These are phyloP conservation scores for Lizonia empirigonia DNA, from an alignment of 2,329 filamentous ascomycete species.

Conservation along the genomic window DNA sequence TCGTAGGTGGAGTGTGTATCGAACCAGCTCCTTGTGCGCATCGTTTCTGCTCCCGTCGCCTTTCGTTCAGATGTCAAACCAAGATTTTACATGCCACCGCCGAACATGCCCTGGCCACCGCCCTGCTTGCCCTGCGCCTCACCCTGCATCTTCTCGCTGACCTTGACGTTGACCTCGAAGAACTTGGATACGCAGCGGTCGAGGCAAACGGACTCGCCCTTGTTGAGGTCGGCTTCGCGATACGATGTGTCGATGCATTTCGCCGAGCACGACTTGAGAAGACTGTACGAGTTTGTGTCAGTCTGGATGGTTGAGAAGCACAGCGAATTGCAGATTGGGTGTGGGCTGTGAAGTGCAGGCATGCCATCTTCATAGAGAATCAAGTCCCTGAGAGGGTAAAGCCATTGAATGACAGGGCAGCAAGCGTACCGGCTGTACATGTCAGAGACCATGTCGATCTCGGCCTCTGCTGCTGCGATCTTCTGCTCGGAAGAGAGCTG, in stretches of 20 bases:
- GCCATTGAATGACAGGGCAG: too few species aligned
- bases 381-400: too few species aligned
- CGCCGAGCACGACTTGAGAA: constrained; percentile 85
- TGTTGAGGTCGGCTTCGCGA: constrained; percentile 96
- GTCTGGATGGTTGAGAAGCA: background rate
- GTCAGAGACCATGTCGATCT: constrained; percentile 96
- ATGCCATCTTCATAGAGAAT: too few species aligned
- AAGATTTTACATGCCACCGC: constrained; percentile 31
- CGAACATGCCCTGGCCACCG: constrained; percentile 34
- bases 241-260: constrained; percentile 95
- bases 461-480: constrained; percentile 92
- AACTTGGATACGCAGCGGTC: constrained; percentile 98
- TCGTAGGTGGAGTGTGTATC: constrained; percentile 4
- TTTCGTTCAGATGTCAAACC: background rate
- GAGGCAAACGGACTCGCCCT: constrained; percentile 97
- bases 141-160: constrained; percentile 93
- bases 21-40: too few species aligned
- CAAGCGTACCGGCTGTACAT: constrained; percentile 93
- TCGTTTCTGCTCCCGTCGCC: too few species aligned
- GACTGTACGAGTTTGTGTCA: constrained; percentile 55
- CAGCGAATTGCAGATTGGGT: too few species aligned
- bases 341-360: too few species aligned
- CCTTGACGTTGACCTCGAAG: constrained; percentile 98
- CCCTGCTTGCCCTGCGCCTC: constrained; percentile 69
- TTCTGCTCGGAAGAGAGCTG: constrained; percentile 96